These are phyloP conservation scores for Cynara cardunculus DNA, from an alignment of 129 eudicot species.

Conservation along the genomic window DNA sequence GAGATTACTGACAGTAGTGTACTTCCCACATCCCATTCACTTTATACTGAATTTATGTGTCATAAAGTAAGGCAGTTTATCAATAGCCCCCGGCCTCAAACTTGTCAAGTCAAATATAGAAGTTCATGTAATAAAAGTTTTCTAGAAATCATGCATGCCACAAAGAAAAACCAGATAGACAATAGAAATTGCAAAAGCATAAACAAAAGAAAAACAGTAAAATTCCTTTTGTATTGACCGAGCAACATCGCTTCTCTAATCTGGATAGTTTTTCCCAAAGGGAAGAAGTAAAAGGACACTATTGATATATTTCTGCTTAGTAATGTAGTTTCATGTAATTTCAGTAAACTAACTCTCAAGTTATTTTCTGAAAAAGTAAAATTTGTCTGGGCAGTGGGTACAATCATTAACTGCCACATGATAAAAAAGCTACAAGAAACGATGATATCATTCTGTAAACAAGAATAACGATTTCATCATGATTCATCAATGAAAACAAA, in stretches of 20 bases:
- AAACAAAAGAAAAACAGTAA: neutral
- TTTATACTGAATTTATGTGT: neutral
- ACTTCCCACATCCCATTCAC: neutral
- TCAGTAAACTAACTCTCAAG: neutral
- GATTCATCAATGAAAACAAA: too few relatives aligned
- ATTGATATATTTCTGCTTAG: neutral
- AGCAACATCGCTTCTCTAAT: neutral
- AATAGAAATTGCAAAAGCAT: neutral
- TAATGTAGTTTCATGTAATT: neutral
- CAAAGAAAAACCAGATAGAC: neutral
- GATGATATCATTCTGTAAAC: too few relatives aligned
- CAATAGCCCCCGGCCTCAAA: neutral
- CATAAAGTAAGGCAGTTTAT: neutral
- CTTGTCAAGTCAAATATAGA: neutral
- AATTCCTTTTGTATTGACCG: neutral
- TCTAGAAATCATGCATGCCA: neutral
- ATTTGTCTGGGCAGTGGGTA: neutral
- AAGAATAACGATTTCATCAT: too few relatives aligned
- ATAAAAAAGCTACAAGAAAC: neutral
- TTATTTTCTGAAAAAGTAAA: too few relatives aligned
- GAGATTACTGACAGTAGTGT: neutral
- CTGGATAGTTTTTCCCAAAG: neutral
- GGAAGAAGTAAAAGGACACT: neutral
- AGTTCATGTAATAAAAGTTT: neutral
- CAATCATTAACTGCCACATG: neutral